Conservation (phyloP, 306 rosid species). For the Acacia confusa region DNA sequence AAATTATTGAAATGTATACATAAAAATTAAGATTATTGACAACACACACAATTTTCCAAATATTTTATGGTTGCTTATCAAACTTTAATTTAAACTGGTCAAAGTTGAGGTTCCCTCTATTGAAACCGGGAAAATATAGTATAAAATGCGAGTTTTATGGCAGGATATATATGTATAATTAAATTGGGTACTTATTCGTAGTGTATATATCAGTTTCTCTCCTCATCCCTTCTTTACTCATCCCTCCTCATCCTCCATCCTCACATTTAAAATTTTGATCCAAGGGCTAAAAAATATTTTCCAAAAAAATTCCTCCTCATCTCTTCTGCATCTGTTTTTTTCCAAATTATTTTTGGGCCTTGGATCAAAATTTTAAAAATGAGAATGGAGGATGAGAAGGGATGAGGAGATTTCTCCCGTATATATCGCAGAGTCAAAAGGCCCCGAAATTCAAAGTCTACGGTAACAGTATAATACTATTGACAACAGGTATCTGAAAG, state of each 20-base stretch:
- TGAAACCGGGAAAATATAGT: not conserved
- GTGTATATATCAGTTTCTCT: no score
- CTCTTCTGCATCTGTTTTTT: no score
- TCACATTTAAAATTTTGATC: no score
- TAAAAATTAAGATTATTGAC: not conserved
- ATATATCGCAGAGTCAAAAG: not conserved
- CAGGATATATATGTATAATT: not conserved
- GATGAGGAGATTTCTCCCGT: no score
- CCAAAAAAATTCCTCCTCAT: no score
- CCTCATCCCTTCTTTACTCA: no score
- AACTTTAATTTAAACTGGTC: not conserved
- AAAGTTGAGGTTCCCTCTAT: not conserved
- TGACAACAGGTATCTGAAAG: not conserved
- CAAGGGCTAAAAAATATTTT: no score
- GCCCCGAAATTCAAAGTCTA: not conserved
- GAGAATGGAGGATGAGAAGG: no score
- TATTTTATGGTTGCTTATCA: not conserved
- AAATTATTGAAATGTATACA: not conserved
- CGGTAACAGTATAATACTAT: not conserved
- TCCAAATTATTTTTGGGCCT: no score
- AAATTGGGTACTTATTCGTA: no score
- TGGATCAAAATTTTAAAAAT: no score
- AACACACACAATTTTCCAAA: not conserved
- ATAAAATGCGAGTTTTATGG: not conserved
- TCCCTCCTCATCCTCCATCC: no score